phyloP scores from a whole-genome alignment of 176 grass and related monocot genomes.

The Chrysopogon serrulatus region DNA sequence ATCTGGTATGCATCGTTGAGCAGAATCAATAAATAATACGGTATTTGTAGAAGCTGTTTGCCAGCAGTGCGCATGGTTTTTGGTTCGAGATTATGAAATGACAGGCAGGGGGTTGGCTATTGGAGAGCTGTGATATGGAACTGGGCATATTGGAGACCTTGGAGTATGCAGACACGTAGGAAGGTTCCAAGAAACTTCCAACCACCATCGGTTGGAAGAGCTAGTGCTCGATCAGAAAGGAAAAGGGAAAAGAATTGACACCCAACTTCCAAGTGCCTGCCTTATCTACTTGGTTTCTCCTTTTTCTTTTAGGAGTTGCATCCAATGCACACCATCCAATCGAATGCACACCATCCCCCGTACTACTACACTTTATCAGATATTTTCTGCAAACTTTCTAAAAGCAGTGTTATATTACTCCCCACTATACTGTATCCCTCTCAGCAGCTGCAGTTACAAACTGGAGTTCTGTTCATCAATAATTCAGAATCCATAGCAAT shows the following conservation, averaged over 20 bases:
- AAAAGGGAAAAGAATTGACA: slow-evolving; percentile 1
- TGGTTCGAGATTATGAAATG: background rate
- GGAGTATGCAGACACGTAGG: background rate
- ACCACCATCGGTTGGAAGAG: background rate
- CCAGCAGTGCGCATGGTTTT: background rate
- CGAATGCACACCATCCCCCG: background rate
- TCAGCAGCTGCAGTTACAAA: background rate
- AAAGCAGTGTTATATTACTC: background rate
- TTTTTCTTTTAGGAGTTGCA: background rate
- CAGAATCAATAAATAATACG: background rate
- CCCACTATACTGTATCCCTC: too few species aligned
- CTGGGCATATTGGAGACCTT: background rate
- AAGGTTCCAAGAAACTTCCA: slow-evolving; percentile 3
- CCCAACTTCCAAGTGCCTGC: slow-evolving; percentile 1
- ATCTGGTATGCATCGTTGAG: background rate
- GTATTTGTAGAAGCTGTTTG: background rate
- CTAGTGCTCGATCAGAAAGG: background rate
- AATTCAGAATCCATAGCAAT: background rate
- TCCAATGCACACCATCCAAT: too few species aligned
- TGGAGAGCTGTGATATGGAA: background rate
- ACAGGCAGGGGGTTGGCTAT: background rate
- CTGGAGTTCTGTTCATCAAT: too few species aligned
- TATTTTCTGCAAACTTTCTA: background rate
- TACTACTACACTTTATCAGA: background rate
- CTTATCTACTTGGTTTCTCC: background rate